These are phyloP conservation scores for Boletus eberwhitei DNA, from an alignment of 768 basidiomycete genomes.

Conservation along the genomic window DNA sequence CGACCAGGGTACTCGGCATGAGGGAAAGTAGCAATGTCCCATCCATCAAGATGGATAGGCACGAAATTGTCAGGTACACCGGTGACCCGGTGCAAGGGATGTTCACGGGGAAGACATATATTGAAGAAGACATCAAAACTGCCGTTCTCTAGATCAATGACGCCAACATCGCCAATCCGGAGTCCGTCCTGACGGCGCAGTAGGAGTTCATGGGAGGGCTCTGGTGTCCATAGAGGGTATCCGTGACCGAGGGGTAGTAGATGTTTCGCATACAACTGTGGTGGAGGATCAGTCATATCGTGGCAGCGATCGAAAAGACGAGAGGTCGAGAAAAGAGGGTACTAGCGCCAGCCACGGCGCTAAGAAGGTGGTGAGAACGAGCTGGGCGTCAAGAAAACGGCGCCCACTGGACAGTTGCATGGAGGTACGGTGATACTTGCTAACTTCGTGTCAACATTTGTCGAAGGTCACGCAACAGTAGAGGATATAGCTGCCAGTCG, in stretches of 20 bases:
- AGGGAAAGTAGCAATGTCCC: constrained; percentile 7
- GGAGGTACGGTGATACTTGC: too few relatives aligned
- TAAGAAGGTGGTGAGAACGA: background rate
- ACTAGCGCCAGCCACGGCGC: background rate
- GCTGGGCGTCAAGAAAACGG: too few relatives aligned
- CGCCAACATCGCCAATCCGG: constrained; percentile 35
- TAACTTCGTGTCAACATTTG: too few relatives aligned
- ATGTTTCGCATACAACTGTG: constrained; percentile 13
- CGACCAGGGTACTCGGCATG: constrained; percentile 10
- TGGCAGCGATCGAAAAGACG: background rate
- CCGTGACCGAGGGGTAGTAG: constrained; percentile 19
- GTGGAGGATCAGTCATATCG: constrained; percentile 6
- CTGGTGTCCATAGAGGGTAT: constrained; percentile 34
- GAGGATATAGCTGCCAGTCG: too few relatives aligned
- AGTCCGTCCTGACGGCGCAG: constrained; percentile 19
- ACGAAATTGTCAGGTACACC: constrained; percentile 29
- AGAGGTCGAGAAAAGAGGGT: background rate
- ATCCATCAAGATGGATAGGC: constrained; percentile 12
- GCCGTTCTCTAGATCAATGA: constrained; percentile 29
- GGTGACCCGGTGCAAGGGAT: constrained; percentile 12
- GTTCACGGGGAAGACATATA: constrained; percentile 31
- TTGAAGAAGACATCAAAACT: constrained; percentile 38
- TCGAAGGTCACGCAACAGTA: too few relatives aligned
- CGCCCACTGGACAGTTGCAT: too few relatives aligned
- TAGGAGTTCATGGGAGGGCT: constrained; percentile 16